A percentile compares a stretch with the other conserved stretches of the same genome.
phyloP scores from a whole-genome alignment of 2,329 filamentous ascomycete genomes.

The Paracoccidioides brasiliensis region DNA sequence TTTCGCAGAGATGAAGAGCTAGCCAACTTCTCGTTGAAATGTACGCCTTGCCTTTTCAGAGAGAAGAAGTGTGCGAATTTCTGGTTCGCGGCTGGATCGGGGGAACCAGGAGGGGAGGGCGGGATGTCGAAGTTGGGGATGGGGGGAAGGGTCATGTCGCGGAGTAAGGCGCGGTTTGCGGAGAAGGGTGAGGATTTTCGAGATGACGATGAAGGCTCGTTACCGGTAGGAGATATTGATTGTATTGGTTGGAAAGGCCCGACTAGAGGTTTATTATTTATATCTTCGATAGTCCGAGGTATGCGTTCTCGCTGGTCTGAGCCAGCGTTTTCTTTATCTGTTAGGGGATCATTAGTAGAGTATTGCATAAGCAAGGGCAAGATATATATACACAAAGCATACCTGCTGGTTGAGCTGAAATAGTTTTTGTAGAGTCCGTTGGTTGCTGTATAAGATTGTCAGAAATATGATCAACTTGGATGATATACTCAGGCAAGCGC shows the following conservation, averaged over 20 bases:
- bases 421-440: not conserved
- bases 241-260: conserved; percentile 22
- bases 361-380: not conserved
- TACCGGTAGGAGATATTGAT: not conserved
- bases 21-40: conserved; percentile 51
- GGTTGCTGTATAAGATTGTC: not conserved
- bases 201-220: not conserved
- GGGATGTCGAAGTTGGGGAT: conserved; percentile 34
- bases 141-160: conserved; percentile 43
- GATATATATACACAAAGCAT: not conserved
- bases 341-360: not conserved
- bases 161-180: conserved; percentile 36
- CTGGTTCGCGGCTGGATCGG: conserved; percentile 33
- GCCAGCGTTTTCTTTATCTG: not conserved
- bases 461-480: not conserved
- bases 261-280: conserved; percentile 14
- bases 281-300: not conserved
- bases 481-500: not conserved
- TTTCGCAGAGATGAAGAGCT: conserved; percentile 46
- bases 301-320: not conserved
- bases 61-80: conserved; percentile 49
- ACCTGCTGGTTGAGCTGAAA: not conserved
- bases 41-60: conserved; percentile 48
- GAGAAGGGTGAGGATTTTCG: conserved; percentile 37
- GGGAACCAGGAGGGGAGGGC: conserved; percentile 34